A percentile compares a stretch with the other conserved stretches of the same genome.
These are phyloP conservation scores for Tetrahymena elliotti DNA, from an alignment of 73 alveolate species.

Conservation along the genomic window DNA sequence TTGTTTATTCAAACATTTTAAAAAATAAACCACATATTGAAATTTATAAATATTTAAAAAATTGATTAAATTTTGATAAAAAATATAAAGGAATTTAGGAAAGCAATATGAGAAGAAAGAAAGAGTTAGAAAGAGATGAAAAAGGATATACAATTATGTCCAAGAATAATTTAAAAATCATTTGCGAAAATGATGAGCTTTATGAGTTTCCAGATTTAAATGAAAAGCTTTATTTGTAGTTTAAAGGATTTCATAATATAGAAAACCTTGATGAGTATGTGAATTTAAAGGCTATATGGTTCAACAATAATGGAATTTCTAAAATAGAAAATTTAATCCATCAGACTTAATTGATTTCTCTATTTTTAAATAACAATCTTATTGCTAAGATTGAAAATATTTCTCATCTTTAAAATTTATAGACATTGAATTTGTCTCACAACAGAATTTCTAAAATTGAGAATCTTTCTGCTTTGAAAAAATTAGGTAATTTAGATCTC, in stretches of 20 bases:
- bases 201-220: slow-evolving; percentile 75
- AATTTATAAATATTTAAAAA: neutral
- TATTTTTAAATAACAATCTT: slow-evolving; percentile 81
- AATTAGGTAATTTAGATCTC: slow-evolving; percentile 32
- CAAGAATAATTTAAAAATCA: slow-evolving; percentile 2
- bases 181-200: slow-evolving; percentile 16
- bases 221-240: slow-evolving; percentile 87
- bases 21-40: neutral
- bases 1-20: neutral
- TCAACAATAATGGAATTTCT: slow-evolving; percentile 83
- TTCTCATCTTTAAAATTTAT: slow-evolving; percentile 46
- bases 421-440: slow-evolving; percentile 69
- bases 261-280: slow-evolving; percentile 80
- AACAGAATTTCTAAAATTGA: slow-evolving; percentile 80
- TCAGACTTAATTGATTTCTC: slow-evolving; percentile 56
- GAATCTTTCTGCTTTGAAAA: neutral
- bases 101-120: neutral
- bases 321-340: slow-evolving; percentile 81
- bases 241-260: slow-evolving; percentile 69
- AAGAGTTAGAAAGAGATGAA: slow-evolving; percentile 35
- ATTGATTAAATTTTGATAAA: neutral
- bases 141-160: slow-evolving; percentile 29
- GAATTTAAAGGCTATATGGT: slow-evolving; percentile 72
- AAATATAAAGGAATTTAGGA: neutral
- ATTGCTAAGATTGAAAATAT: slow-evolving; percentile 71